These are phyloP conservation scores for Tolypocladium endophyticum DNA, from an alignment of 2,329 filamentous ascomycete genomes.

Conservation along the genomic window DNA sequence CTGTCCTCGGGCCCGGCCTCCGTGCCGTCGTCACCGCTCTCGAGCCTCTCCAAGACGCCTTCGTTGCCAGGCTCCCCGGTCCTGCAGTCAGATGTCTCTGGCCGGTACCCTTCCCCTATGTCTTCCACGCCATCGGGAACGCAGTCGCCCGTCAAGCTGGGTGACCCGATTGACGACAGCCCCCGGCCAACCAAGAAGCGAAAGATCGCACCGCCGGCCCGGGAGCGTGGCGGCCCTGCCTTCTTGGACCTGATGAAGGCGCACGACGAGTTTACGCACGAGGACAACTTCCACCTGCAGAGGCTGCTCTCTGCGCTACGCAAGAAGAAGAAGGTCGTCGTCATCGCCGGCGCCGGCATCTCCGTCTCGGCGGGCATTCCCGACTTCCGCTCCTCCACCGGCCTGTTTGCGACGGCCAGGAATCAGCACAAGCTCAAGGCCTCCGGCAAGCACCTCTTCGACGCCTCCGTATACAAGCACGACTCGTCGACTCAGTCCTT, in stretches of 20 bases:
- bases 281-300: slow-evolving; percentile 47
- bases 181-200: slow-evolving; percentile 67
- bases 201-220: slow-evolving; percentile 43
- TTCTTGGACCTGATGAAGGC: slow-evolving; percentile 59
- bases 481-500: slow-evolving; percentile 81
- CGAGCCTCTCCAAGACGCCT: slow-evolving; percentile 41
- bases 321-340: slow-evolving; percentile 91
- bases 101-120: slow-evolving; percentile 41
- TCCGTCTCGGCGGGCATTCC: slow-evolving; percentile 95
- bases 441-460: slow-evolving; percentile 91
- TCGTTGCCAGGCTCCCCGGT: slow-evolving; percentile 37
- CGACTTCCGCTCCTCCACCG: slow-evolving; percentile 86
- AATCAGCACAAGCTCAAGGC: slow-evolving; percentile 78
- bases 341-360: slow-evolving; percentile 92
- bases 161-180: slow-evolving; percentile 38
- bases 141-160: slow-evolving; percentile 38
- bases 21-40: slow-evolving; percentile 30
- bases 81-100: slow-evolving; percentile 23
- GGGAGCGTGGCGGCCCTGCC: slow-evolving; percentile 69
- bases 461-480: slow-evolving; percentile 94
- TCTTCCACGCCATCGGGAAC: slow-evolving; percentile 37
- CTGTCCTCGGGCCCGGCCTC: slow-evolving; percentile 21
- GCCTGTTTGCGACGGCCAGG: slow-evolving; percentile 77
- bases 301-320: slow-evolving; percentile 64
- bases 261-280: slow-evolving; percentile 34